Percentiles rank a stretch among this genome's conserved stretches.
Evolutionary conservation across 441 rosid species (phyloP).

Genomic region (Manihot esculenta): DNA sequence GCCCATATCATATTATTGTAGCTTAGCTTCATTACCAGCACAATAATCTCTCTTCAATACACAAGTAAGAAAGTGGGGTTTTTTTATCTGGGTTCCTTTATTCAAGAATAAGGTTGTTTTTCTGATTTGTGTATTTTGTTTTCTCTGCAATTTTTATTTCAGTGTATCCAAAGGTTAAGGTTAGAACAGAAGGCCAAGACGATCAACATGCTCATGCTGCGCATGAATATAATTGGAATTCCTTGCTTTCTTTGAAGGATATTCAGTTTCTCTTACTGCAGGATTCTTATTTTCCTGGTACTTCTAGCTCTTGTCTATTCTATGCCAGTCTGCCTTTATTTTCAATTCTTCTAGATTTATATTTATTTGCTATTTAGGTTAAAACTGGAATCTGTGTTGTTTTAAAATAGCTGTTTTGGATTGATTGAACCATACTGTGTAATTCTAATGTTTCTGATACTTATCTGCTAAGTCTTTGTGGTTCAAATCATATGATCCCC

Average conservation of each 20-base stretch:
- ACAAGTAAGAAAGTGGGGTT: slow-evolving; percentile 10
- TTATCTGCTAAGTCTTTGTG: background rate
- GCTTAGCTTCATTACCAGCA: background rate
- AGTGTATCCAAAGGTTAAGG: slow-evolving; percentile 68
- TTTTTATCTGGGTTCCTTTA: background rate
- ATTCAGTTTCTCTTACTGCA: slow-evolving; percentile 44
- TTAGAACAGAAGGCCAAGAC: slow-evolving; percentile 34
- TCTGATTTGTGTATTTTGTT: slow-evolving; percentile 10
- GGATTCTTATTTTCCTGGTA: slow-evolving; percentile 46
- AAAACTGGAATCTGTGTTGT: background rate
- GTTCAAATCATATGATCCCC: background rate
- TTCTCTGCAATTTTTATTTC: background rate
- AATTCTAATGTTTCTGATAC: background rate
- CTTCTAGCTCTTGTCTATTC: background rate
- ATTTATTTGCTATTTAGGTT: background rate
- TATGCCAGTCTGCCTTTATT: background rate
- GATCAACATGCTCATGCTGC: slow-evolving; percentile 16
- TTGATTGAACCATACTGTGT: background rate
- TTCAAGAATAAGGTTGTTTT: background rate
- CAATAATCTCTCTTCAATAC: background rate
- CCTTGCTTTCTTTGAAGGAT: slow-evolving; percentile 41
- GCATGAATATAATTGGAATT: slow-evolving; percentile 33
- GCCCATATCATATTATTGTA: no score
- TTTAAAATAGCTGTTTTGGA: background rate
- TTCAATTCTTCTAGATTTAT: background rate